A percentile compares a stretch with the other conserved stretches of the same genome.
Evolutionary conservation across 768 basidiomycete genomes (phyloP).

Genomic region (Tylopilus rubrobrunneus): DNA sequence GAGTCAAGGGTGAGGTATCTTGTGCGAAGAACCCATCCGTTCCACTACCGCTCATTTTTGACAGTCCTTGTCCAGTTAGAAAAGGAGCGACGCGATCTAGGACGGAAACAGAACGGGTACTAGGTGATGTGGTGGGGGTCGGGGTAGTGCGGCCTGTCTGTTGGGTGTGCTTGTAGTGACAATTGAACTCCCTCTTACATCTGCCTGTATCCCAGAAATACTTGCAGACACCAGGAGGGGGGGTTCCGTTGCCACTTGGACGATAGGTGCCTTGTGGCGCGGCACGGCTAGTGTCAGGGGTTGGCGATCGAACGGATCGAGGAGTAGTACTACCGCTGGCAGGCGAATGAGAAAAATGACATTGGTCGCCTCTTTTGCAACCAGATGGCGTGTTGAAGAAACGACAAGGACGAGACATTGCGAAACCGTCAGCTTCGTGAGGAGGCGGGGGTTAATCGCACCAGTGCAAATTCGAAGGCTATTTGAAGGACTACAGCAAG

Average conservation of each 20-base stretch:
- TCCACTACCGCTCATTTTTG: constrained; percentile 39
- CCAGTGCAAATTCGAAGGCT: no score
- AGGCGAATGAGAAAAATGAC: constrained; percentile 33
- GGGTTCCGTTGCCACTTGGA: constrained; percentile 3
- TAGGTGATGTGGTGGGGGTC: constrained; percentile 7
- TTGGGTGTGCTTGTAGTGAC: constrained; percentile 39
- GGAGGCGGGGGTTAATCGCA: no score
- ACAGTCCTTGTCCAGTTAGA: constrained; percentile 43
- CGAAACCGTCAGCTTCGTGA: not conserved
- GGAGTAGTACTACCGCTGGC: constrained; percentile 1
- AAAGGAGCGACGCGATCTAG: constrained; percentile 38
- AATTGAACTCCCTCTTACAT: constrained; percentile 45
- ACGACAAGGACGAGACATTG: constrained; percentile 34
- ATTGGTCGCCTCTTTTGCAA: constrained; percentile 42
- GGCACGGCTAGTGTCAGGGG: not conserved
- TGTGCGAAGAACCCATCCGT: constrained; percentile 41
- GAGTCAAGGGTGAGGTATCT: constrained; percentile 34
- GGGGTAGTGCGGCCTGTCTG: constrained; percentile 4
- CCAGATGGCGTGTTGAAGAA: constrained; percentile 42
- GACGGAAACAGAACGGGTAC: constrained; percentile 4
- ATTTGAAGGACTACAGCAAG: not conserved
- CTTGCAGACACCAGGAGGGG: constrained; percentile 40
- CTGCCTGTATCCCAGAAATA: constrained; percentile 46
- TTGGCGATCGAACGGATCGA: not conserved
- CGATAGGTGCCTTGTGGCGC: not conserved